These are phyloP conservation scores for Colletotrichum orchidophilum DNA, from an alignment of 2,329 filamentous ascomycete species.

Conservation along the genomic window DNA sequence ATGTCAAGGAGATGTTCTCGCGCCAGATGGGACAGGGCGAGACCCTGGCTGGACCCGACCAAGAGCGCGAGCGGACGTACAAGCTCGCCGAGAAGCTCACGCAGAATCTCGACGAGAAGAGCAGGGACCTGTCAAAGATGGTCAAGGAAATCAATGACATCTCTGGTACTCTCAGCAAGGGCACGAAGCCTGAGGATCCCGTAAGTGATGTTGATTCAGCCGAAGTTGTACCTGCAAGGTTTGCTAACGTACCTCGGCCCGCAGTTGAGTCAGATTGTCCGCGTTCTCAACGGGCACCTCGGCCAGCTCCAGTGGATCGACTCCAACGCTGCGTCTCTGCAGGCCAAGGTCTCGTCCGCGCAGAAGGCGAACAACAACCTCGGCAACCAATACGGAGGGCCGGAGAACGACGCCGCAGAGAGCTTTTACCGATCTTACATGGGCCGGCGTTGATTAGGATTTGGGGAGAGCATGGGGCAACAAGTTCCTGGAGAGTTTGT, in stretches of 20 bases:
- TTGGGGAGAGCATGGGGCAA: slow-evolving; percentile 28
- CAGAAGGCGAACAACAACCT: slow-evolving; percentile 79
- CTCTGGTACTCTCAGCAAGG: slow-evolving; percentile 88
- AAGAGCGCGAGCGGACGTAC: slow-evolving; percentile 95
- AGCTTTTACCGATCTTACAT: slow-evolving; percentile 93
- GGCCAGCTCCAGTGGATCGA: slow-evolving; percentile 95
- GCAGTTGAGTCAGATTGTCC: slow-evolving; percentile 92
- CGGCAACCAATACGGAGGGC: slow-evolving; percentile 64
- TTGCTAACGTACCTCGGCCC: slow-evolving; percentile 37
- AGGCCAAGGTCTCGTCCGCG: slow-evolving; percentile 82
- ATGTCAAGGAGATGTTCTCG: slow-evolving; percentile 88
- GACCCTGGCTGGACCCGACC: slow-evolving; percentile 85
- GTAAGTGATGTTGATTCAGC: slow-evolving; percentile 60
- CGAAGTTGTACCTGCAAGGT: background rate
- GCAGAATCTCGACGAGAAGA: slow-evolving; percentile 91
- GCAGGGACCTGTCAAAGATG: slow-evolving; percentile 92
- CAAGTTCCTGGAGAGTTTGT: slow-evolving; percentile 13
- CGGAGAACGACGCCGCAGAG: slow-evolving; percentile 79
- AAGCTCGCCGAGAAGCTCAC: slow-evolving; percentile 94
- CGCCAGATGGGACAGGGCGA: slow-evolving; percentile 81
- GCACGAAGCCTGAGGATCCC: slow-evolving; percentile 85
- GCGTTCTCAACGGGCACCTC: slow-evolving; percentile 92
- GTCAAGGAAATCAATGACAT: slow-evolving; percentile 98
- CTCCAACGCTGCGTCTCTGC: slow-evolving; percentile 80
- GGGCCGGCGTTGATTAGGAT: slow-evolving; percentile 67